phyloP scores from a whole-genome alignment of 176 grass and related monocot species.

The Cenchrus fungigraminus region DNA sequence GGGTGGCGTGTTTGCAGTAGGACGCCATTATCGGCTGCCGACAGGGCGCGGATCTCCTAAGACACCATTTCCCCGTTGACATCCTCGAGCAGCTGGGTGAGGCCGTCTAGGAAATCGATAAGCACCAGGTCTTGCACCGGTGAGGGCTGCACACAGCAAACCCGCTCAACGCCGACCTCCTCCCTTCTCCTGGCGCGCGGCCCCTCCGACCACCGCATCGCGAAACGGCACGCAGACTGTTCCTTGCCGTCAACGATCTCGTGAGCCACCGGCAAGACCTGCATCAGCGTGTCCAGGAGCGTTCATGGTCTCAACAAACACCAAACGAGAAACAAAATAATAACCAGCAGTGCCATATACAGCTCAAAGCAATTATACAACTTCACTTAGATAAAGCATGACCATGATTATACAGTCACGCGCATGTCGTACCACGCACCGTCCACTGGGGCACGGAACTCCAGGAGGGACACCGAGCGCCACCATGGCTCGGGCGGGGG shows the following conservation, averaged over 20 bases:
- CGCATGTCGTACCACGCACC: conserved; percentile 56
- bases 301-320: no score
- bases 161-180: conserved; percentile 28
- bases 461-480: conserved; percentile 7
- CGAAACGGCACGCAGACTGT: conserved; percentile 44
- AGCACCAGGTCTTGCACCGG: conserved; percentile 39
- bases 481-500: not conserved
- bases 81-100: not conserved
- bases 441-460: conserved; percentile 34
- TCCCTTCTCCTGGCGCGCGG: not conserved
- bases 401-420: not conserved
- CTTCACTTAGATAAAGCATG: no score
- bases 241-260: conserved; percentile 37
- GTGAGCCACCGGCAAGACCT: conserved; percentile 31
- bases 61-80: not conserved
- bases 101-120: conserved; percentile 36
- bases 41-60: not conserved
- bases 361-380: no score
- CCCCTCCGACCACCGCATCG: conserved; percentile 36
- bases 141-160: conserved; percentile 39
- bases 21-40: not conserved
- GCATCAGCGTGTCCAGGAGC: not conserved
- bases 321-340: no score
- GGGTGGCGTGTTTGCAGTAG: not conserved
- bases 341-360: no score